These are phyloP conservation scores for Phytopythium delawarense DNA, from an alignment of 352 stramenopile species.

Conservation along the genomic window DNA sequence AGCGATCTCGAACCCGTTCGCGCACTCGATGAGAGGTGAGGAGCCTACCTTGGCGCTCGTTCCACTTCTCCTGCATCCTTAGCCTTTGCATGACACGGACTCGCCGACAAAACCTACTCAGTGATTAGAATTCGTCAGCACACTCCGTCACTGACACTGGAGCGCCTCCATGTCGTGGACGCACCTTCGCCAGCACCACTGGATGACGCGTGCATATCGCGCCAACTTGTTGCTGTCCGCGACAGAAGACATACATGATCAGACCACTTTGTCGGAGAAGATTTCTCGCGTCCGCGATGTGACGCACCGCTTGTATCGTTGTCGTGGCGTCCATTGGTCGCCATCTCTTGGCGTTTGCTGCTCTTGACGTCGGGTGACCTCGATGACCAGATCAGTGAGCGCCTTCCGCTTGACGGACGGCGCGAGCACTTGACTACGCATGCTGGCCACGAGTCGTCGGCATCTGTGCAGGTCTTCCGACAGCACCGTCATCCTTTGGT, in stretches of 20 bases:
- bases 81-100: not conserved
- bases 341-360: not conserved
- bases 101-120: not conserved
- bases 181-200: constrained; percentile 17
- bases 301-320: constrained; percentile 26
- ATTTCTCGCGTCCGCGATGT: not conserved
- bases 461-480: constrained; percentile 45
- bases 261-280: constrained; percentile 6
- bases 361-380: constrained; percentile 7
- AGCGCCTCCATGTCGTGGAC: not conserved
- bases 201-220: constrained; percentile 11
- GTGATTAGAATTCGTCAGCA: not conserved
- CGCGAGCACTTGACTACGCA: constrained; percentile 40
- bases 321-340: constrained; percentile 13
- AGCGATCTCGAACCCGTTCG: not conserved
- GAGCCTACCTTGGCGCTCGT: not conserved
- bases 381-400: constrained; percentile 21
- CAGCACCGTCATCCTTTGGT: constrained; percentile 3
- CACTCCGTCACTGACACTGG: not conserved
- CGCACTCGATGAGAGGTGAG: not conserved
- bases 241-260: constrained; percentile 7
- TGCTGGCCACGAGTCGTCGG: constrained; percentile 41
- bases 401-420: constrained; percentile 37
- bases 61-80: not conserved
- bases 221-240: not conserved